Evolutionary conservation across 2,329 filamentous ascomycete genomes (phyloP).

Genomic region (Drechslerella coelobrocha): DNA sequence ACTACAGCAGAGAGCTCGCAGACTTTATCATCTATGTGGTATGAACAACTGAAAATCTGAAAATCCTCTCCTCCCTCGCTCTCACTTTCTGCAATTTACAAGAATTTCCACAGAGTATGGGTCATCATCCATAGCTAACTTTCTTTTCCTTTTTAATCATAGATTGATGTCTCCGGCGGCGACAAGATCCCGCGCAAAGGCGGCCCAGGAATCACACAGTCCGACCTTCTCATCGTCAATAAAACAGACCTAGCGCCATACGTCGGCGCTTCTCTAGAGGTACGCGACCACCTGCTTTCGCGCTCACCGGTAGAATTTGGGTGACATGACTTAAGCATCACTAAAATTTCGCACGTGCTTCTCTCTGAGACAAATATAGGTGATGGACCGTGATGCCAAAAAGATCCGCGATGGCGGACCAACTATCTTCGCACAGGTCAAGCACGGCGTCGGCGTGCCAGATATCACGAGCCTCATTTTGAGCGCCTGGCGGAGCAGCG

Average conservation of each 20-base stretch:
- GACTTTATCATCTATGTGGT: slow-evolving; percentile 96
- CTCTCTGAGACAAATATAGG: slow-evolving; percentile 4
- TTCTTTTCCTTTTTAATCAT: not conserved
- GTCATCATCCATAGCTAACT: not conserved
- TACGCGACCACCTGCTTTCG: not conserved
- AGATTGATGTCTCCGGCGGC: slow-evolving; percentile 90
- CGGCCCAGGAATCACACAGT: slow-evolving; percentile 95
- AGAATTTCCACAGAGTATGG: not conserved
- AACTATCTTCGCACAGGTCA: slow-evolving; percentile 96
- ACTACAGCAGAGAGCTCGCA: slow-evolving; percentile 92
- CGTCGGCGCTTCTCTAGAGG: slow-evolving; percentile 84
- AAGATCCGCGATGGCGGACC: slow-evolving; percentile 96
- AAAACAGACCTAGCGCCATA: slow-evolving; percentile 94
- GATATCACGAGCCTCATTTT: slow-evolving; percentile 87
- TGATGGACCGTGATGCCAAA: slow-evolving; percentile 93
- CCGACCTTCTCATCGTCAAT: slow-evolving; percentile 90
- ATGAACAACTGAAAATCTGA: slow-evolving; percentile 5
- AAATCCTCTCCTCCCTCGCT: not conserved
- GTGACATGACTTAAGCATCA: too few relatives aligned
- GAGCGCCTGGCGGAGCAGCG: slow-evolving; percentile 90
- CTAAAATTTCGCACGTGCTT: too few relatives aligned
- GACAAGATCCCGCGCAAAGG: slow-evolving; percentile 97
- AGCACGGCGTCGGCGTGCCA: slow-evolving; percentile 82
- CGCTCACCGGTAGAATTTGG: not conserved
- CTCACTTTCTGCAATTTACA: not conserved